A percentile compares a stretch with the other conserved stretches of the same genome.
Evolutionary conservation across 2,329 filamentous ascomycete species (phyloP).

Genomic region (Geosmithia flava): DNA sequence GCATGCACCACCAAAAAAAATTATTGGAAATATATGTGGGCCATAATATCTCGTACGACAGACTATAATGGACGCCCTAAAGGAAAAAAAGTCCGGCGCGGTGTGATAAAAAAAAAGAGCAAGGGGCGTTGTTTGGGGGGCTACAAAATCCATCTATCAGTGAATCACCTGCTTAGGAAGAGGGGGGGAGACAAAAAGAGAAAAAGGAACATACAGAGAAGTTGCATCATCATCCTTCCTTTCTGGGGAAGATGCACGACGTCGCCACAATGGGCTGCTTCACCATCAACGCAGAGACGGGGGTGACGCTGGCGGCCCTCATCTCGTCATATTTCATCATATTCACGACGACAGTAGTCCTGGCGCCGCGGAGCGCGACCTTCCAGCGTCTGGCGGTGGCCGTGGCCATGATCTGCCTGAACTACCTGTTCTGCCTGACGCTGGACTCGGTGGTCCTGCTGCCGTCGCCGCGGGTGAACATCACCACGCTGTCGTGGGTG

Average conservation of each 20-base stretch:
- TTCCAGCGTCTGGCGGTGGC: neutral
- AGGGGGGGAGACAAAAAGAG: no score
- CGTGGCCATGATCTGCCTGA: neutral
- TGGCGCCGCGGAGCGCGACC: neutral
- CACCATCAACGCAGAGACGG: neutral
- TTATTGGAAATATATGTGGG: neutral
- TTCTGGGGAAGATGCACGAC: no score
- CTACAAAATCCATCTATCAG: no score
- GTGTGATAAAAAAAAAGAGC: neutral
- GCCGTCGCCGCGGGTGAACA: neutral
- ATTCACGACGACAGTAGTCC: neutral
- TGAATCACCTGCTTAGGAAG: no score
- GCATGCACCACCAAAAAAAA: neutral
- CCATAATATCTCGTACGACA: neutral
- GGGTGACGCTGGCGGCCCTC: neutral
- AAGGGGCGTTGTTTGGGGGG: no score
- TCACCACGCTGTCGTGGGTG: neutral
- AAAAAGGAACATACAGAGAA: no score
- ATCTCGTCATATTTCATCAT: neutral
- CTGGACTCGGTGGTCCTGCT: neutral
- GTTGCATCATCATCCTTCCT: no score
- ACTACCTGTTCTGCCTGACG: neutral
- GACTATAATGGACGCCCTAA: no score
- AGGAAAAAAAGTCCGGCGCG: neutral
- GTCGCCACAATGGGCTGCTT: neutral